Percentiles rank a stretch among this genome's conserved stretches.
These are phyloP conservation scores for Venturiaceae sp. DNA, from an alignment of 2,329 filamentous ascomycete genomes.

Conservation along the genomic window DNA sequence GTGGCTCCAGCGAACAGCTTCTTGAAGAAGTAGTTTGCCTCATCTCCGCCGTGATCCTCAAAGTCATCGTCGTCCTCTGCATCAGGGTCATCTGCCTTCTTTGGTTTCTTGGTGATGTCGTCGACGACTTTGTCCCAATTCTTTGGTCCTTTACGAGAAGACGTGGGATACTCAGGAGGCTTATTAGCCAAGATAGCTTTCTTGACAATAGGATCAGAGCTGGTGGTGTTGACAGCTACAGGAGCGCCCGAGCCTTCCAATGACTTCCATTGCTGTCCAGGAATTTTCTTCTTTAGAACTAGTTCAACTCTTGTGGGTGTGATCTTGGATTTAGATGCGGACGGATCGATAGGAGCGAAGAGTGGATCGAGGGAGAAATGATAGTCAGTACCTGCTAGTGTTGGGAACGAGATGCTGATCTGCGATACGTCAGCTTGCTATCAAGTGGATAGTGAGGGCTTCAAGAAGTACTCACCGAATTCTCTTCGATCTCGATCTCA, in stretches of 20 bases:
- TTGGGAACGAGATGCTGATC: conserved; percentile 50
- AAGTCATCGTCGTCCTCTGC: conserved; percentile 33
- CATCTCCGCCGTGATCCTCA: conserved; percentile 45
- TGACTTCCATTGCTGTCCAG: conserved; percentile 58
- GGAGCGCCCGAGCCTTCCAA: conserved; percentile 39
- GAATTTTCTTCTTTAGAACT: conserved; percentile 54
- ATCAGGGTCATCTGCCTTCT: conserved; percentile 13
- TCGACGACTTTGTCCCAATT: conserved; percentile 78
- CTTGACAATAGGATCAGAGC: conserved; percentile 1
- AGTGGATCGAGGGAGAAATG: conserved; percentile 57
- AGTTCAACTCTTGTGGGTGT: conserved; percentile 76
- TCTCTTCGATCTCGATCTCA: conserved; percentile 40
- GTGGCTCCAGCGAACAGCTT: conserved; percentile 69
- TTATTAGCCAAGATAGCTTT: conserved; percentile 2
- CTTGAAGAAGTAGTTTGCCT: conserved; percentile 81
- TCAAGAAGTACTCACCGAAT: conserved; percentile 29
- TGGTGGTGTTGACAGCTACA: conserved; percentile 10
- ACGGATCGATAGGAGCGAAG: conserved; percentile 53
- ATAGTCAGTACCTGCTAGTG: conserved; percentile 43
- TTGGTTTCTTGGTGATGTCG: conserved; percentile 25
- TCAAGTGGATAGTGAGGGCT: conserved; percentile 7
- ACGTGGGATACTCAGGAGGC: conserved; percentile 60
- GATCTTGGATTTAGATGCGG: conserved; percentile 52
- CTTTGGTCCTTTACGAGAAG: conserved; percentile 72
- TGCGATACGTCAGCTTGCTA: conserved; percentile 23